phyloP scores from a whole-genome alignment of 2,329 filamentous ascomycete species.

The Macroventuria anomochaeta region DNA sequence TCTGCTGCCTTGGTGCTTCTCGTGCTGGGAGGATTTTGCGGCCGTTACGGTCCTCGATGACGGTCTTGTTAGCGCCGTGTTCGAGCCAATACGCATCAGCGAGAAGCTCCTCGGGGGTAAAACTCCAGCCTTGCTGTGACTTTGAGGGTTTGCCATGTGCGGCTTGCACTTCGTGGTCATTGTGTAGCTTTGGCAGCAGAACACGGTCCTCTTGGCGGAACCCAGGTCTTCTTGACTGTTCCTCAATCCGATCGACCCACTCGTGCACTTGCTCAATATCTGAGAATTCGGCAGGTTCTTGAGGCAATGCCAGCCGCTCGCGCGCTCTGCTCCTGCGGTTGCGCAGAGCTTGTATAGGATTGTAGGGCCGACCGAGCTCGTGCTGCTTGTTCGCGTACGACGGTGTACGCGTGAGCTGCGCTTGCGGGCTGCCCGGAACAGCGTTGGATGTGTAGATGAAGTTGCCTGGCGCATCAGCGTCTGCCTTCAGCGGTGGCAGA shows the following conservation, averaged over 20 bases:
- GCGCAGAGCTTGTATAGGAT: slow-evolving; percentile 89
- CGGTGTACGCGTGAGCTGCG: slow-evolving; percentile 48
- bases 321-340: slow-evolving; percentile 86
- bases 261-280: slow-evolving; percentile 73
- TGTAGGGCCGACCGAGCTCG: slow-evolving; percentile 75
- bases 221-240: slow-evolving; percentile 48
- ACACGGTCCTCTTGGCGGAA: slow-evolving; percentile 50
- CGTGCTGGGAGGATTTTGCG: slow-evolving; percentile 67
- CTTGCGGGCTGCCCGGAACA: slow-evolving; percentile 50
- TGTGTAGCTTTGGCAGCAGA: slow-evolving; percentile 41
- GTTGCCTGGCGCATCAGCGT: slow-evolving; percentile 52
- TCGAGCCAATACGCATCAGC: slow-evolving; percentile 93
- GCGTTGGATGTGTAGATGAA: slow-evolving; percentile 49
- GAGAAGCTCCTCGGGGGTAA: slow-evolving; percentile 82
- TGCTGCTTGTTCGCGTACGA: slow-evolving; percentile 48
- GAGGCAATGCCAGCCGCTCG: slow-evolving; percentile 76
- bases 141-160: slow-evolving; percentile 66
- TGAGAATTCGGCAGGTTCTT: slow-evolving; percentile 76
- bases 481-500: slow-evolving; percentile 73
- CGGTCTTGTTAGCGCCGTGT: slow-evolving; percentile 76
- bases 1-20: slow-evolving; percentile 26
- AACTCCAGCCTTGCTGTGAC: slow-evolving; percentile 82
- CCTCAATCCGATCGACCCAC: slow-evolving; percentile 77
- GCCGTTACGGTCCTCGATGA: slow-evolving; percentile 82
- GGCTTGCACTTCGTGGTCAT: slow-evolving; percentile 32